A percentile compares a stretch with the other conserved stretches of the same genome.
Conservation (phyloP, 75 land plant genomes). For the Pinus taeda region DNA sequence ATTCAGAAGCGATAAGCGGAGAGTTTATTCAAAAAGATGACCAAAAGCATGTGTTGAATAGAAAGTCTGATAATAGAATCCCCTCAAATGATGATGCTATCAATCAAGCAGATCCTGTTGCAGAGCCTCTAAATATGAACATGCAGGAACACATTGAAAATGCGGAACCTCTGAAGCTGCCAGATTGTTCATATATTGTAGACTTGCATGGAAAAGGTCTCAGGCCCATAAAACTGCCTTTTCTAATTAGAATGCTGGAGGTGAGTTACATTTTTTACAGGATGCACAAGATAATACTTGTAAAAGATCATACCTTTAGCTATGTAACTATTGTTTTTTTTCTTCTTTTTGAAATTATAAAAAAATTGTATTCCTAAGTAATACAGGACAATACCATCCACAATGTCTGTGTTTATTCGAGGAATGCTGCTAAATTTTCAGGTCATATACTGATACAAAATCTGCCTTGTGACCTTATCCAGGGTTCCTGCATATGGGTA, state of each 20-base stretch:
- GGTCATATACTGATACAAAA: too few relatives aligned
- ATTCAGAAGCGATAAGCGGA: neutral
- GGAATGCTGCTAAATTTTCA: too few relatives aligned
- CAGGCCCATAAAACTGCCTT: constrained; percentile 24
- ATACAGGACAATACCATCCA: too few relatives aligned
- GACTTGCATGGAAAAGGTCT: constrained; percentile 35
- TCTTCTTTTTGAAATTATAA: too few relatives aligned
- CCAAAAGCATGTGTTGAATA: neutral
- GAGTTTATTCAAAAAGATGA: neutral
- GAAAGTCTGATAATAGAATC: neutral
- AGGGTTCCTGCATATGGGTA: too few relatives aligned
- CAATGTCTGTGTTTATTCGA: too few relatives aligned
- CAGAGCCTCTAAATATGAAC: neutral
- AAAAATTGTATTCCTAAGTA: too few relatives aligned
- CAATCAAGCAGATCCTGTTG: neutral
- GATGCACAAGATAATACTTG: too few relatives aligned
- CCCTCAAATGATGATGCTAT: neutral
- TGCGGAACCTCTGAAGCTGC: constrained; percentile 8
- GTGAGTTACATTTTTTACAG: neutral
- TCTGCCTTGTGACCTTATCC: too few relatives aligned
- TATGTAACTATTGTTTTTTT: too few relatives aligned
- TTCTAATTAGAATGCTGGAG: constrained; percentile 18
- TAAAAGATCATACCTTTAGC: too few relatives aligned
- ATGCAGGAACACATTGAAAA: constrained; percentile 3
- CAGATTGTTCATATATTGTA: constrained; percentile 9